Evolutionary conservation across 1,139 yeast species (phyloP).

Genomic region (Hanseniaspora uvarum): DNA sequence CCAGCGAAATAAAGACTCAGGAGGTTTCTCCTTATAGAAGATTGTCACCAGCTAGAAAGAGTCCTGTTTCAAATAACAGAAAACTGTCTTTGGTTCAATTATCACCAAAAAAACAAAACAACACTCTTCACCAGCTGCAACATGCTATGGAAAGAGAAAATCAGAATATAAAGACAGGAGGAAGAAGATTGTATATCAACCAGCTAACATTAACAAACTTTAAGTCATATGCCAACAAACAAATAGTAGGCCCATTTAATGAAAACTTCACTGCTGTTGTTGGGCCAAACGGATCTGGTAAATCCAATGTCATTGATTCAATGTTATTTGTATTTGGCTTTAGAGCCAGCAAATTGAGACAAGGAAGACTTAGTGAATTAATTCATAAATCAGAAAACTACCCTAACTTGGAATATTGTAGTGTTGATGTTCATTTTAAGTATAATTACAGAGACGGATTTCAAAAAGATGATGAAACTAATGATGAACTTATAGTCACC

Average conservation of each 20-base stretch:
- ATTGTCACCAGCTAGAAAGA: slow-evolving; percentile 10
- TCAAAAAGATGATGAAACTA: slow-evolving; percentile 52
- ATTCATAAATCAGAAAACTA: slow-evolving; percentile 77
- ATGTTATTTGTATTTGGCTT: slow-evolving; percentile 94
- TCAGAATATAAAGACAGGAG: slow-evolving; percentile 20
- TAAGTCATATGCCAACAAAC: slow-evolving; percentile 94
- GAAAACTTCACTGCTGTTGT: slow-evolving; percentile 92
- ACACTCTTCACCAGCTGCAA: slow-evolving; percentile 27
- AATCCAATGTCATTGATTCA: slow-evolving; percentile 93
- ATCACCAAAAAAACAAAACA: slow-evolving; percentile 31
- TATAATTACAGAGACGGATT: slow-evolving; percentile 29
- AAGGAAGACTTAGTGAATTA: slow-evolving; percentile 77
- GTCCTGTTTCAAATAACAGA: slow-evolving; percentile 20
- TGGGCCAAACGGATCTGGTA: slow-evolving; percentile 99
- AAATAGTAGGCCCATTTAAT: slow-evolving; percentile 88
- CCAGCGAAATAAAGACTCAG: neutral
- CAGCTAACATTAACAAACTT: slow-evolving; percentile 69
- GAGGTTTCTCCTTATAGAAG: slow-evolving; percentile 14
- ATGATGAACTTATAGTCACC: slow-evolving; percentile 53
- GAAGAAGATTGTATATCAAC: slow-evolving; percentile 56
- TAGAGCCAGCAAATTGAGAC: slow-evolving; percentile 94
- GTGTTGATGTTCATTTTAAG: slow-evolving; percentile 86
- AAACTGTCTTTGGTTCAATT: slow-evolving; percentile 34
- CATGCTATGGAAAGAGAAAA: slow-evolving; percentile 33
- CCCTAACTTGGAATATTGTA: slow-evolving; percentile 61